Conservation (phyloP, 495 filamentous ascomycete species). For the Elasticomyces elasticus region DNA sequence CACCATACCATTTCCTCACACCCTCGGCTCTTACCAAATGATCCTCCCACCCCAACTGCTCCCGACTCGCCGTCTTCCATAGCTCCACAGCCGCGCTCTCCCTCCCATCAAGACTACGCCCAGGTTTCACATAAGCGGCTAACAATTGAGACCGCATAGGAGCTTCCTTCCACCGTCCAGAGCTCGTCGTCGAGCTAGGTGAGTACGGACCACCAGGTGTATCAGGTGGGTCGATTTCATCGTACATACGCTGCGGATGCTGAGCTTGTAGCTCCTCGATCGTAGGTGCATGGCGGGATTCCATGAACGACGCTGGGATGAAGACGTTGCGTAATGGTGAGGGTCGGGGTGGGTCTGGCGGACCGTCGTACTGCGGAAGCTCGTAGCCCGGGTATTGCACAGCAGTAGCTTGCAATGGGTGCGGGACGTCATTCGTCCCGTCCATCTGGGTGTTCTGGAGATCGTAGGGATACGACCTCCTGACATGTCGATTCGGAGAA, state of each 20-base stretch:
- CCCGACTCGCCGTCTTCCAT: neutral
- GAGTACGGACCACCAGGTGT: neutral
- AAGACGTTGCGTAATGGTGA: neutral
- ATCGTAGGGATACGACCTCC: neutral
- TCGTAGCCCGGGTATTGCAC: neutral
- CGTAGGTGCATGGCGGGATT: neutral
- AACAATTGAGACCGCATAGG: slow-evolving; percentile 5
- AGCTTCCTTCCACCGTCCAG: neutral
- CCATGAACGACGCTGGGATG: neutral
- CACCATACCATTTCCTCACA: neutral
- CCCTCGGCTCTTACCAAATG: neutral
- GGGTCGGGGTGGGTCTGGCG: neutral
- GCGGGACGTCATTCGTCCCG: neutral
- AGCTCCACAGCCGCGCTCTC: slow-evolving; percentile 2
- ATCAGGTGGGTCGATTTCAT: neutral
- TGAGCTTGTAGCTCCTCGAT: neutral
- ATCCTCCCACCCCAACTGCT: slow-evolving; percentile 2
- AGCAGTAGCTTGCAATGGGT: no score
- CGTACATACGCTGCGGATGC: neutral
- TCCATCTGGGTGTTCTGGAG: neutral
- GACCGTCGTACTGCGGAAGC: neutral
- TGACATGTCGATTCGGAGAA: neutral
- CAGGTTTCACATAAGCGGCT: neutral
- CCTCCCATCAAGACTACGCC: neutral
- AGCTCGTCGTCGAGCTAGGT: neutral